phyloP scores from a whole-genome alignment of 495 filamentous ascomycete species.

The Rusavskia elegans region DNA sequence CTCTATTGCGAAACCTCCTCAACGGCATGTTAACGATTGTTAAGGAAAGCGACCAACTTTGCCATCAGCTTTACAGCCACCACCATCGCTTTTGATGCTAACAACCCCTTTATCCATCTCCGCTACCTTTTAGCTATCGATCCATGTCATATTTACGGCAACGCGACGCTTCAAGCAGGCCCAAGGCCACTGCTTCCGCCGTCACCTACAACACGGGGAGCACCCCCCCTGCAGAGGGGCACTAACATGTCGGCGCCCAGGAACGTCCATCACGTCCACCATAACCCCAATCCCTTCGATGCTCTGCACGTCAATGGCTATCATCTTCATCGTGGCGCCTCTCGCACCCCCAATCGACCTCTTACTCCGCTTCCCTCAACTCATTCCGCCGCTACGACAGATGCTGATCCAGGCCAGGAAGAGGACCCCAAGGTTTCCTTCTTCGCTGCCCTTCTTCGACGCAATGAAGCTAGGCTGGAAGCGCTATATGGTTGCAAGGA shows the following conservation, averaged over 20 bases:
- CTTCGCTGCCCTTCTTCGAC: constrained; percentile 43
- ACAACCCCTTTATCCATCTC: constrained; percentile 11
- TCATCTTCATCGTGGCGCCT: constrained; percentile 26
- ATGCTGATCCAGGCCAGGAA: constrained; percentile 35
- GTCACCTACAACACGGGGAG: background rate
- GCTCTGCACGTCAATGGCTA: constrained; percentile 33
- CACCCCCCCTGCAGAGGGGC: constrained; percentile 1
- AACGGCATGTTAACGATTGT: background rate
- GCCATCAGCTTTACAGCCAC: constrained; percentile 8
- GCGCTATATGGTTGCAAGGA: constrained; percentile 29
- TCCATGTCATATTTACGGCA: constrained; percentile 5
- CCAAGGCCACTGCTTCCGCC: constrained; percentile 1
- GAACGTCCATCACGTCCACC: constrained; percentile 4
- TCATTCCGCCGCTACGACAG: constrained; percentile 29
- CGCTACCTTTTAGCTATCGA: constrained; percentile 1
- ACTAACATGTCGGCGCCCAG: constrained; percentile 10
- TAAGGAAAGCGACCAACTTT: background rate
- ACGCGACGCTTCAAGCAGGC: constrained; percentile 7
- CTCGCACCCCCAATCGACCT: constrained; percentile 32
- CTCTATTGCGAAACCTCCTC: background rate
- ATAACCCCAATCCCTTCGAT: constrained; percentile 25
- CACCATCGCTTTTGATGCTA: constrained; percentile 22
- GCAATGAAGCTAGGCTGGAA: constrained; percentile 44
- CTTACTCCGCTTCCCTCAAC: constrained; percentile 31
- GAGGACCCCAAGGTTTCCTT: constrained; percentile 48